A percentile compares a stretch with the other conserved stretches of the same genome.
Evolutionary conservation across 129 eudicot species (phyloP).

Genomic region (Tagetes erecta): DNA sequence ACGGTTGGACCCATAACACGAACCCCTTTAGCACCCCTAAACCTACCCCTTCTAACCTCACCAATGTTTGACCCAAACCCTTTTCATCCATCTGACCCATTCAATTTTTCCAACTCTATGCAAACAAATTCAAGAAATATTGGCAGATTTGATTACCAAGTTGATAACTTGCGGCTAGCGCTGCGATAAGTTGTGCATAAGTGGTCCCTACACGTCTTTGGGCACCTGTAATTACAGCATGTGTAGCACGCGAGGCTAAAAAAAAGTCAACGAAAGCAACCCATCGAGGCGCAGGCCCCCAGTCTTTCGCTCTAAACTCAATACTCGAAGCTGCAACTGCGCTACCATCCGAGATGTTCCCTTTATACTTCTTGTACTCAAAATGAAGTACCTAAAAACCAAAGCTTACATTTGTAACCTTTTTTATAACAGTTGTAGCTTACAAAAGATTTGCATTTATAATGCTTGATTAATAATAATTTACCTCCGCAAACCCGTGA

Average conservation of each 20-base stretch:
- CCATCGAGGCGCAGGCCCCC: slow-evolving; percentile 88
- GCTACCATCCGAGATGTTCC: slow-evolving; percentile 43
- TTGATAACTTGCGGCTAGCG: slow-evolving; percentile 53
- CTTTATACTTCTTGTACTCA: slow-evolving; percentile 50
- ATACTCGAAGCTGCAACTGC: background rate
- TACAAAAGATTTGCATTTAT: background rate
- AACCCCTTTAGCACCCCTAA: too few species aligned
- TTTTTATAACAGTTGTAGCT: too few species aligned
- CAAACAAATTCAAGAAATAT: background rate
- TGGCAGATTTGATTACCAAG: slow-evolving; percentile 36
- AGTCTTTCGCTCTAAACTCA: slow-evolving; percentile 55
- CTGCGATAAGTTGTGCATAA: slow-evolving; percentile 59
- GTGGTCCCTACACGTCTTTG: slow-evolving; percentile 74
- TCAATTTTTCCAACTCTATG: too few species aligned
- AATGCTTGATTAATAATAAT: background rate
- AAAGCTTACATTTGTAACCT: too few species aligned
- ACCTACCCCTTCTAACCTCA: background rate
- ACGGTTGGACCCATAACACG: too few species aligned
- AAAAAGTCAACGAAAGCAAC: slow-evolving; percentile 75
- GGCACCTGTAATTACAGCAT: slow-evolving; percentile 60
- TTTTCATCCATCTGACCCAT: too few species aligned
- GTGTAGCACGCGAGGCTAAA: slow-evolving; percentile 60
- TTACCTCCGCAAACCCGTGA: slow-evolving; percentile 55
- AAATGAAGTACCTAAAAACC: slow-evolving; percentile 57
- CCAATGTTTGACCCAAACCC: background rate